Percentiles rank a stretch among this genome's conserved stretches.
Conservation (phyloP, 208 protist species). For the Leishmania arabica region DNA sequence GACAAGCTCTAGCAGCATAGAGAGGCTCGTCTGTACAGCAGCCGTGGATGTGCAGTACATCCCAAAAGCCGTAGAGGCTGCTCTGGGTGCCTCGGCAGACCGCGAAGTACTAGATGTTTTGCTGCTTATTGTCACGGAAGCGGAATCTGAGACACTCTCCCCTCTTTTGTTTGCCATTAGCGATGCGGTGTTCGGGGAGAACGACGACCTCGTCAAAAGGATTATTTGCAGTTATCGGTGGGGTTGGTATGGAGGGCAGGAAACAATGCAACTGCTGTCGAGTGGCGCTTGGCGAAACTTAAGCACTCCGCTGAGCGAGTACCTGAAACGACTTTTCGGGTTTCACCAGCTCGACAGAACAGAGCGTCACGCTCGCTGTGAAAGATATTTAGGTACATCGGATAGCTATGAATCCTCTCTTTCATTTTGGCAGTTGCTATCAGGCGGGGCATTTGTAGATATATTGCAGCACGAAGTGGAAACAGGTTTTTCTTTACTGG, state of each 20-base stretch:
- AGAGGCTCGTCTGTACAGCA: constrained; percentile 12
- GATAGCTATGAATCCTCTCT: not conserved
- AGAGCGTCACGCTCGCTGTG: not conserved
- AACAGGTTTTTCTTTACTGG: not conserved
- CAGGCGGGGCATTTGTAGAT: not conserved
- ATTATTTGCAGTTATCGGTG: constrained; percentile 8
- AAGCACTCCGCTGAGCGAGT: not conserved
- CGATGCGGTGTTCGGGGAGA: not conserved
- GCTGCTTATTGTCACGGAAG: constrained; percentile 9
- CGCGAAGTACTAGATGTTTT: constrained; percentile 9
- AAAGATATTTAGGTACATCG: not conserved
- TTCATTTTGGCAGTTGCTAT: constrained; percentile 4
- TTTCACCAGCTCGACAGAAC: not conserved
- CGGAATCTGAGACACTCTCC: not conserved
- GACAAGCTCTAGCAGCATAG: not conserved
- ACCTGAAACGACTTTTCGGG: not conserved
- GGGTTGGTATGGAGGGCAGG: constrained; percentile 7
- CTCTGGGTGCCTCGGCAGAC: not conserved
- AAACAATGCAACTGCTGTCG: not conserved
- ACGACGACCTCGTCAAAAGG: constrained; percentile 1
- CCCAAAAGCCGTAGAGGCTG: constrained; percentile 8
- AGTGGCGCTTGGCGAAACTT: not conserved
- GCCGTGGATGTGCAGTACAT: constrained; percentile 10
- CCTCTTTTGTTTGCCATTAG: not conserved
- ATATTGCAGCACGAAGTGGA: not conserved